Evolutionary conservation across 1,284 basidiomycete species (phyloP), one percentile per base, ranked within the genome.

Genomic region (Ganoderma boninense): DNA sequence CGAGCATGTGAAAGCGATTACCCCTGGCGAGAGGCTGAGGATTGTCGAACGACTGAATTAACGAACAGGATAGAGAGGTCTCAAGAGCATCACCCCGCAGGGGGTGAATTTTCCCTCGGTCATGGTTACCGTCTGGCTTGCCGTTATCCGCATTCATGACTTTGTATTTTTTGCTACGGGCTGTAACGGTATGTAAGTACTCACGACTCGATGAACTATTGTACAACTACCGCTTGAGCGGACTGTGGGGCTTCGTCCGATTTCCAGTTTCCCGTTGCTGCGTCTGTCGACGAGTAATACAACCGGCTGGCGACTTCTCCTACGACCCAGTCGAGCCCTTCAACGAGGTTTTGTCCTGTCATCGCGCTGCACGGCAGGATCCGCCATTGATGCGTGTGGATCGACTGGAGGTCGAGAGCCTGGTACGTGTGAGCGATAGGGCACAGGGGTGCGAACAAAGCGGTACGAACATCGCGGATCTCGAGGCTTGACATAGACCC

Each of bases 271-370:
- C 63, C 70, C 13, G 69, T 59, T 4, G 70, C 71, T 2, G 67
- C 70, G 7, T 68, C 67, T 2, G 71, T 74, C 11, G 76, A 72
- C 10, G 75, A 74, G 76, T 94, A 95, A 78, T 95, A 95, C 54
- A 95, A 80, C 75, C 96, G 86, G 49, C 89, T 87, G 3, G 95
- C 96, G 62, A 99, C 93, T 76, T 98, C 96, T 54, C 90, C 87
- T 11, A 98, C 95, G n/a, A 96, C 89, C 97, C 97, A 99, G 80
- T 98, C 92, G 52, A 99, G 87, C 18, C 97, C 97, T 69, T 90
- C 85, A 7, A 95, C 85, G 14, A 99, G 85, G 77, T 97, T 96
- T 68, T 89, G 83, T 5, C 97, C 97, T 0, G 95, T 97, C 65
- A 96, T 89, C 0, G 97, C 97, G 74, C 96, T 98, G 83, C 97